Base-by-base conservation (phyloP, 371 early-diverging fungal genomes). In the Enterocytospora artemiae region DNA sequence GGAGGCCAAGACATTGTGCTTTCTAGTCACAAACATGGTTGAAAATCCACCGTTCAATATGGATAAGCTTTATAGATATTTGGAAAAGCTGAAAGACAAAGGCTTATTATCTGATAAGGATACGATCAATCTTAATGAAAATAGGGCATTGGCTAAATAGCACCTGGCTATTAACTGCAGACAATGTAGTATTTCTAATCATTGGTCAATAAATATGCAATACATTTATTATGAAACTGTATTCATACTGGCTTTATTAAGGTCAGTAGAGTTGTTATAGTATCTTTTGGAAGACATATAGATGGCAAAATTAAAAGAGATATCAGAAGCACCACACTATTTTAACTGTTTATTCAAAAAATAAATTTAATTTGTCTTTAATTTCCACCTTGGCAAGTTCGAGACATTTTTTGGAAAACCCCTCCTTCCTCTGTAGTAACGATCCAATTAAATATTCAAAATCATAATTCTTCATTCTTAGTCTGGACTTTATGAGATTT, bases 1-100 rank as follows among this genome's bases (percentile, higher is more conserved):
- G 44, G 64, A 69, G 33, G 71, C 74, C 14, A 36, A 69, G 18
- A 62, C 66, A 9, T 78, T 67, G 55, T 36, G 45, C 20, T 59
- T 59, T 24, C 46, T 76, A 18, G 39, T 76, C 7, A 69, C 70
- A 22, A 76, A 76, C 64, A 37, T 78, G 16, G 60, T 69, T 54
- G 56, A 50, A 4, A 34, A 68, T 39, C 55, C 64, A 0, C 76
- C 76, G 28, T 70, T 74, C 49, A 60, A 67, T 55, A 31, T 74
- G 28, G 64, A 64, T 31, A 16, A 20, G 3, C 18, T 74, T 28
- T 24, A 67, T 49, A 14, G 14, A 25, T 53, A 56, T 44, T 44
- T 74, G 37, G 14, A 41, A 39, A 52, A 37, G 25, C 37, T 70
- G 14, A 62, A 43, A 30, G 74, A 71, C 30, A 33, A 4, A 25